These are phyloP conservation scores for Lavandula angustifolia DNA, from an alignment of 257 asterid genomes.

Conservation along the genomic window DNA sequence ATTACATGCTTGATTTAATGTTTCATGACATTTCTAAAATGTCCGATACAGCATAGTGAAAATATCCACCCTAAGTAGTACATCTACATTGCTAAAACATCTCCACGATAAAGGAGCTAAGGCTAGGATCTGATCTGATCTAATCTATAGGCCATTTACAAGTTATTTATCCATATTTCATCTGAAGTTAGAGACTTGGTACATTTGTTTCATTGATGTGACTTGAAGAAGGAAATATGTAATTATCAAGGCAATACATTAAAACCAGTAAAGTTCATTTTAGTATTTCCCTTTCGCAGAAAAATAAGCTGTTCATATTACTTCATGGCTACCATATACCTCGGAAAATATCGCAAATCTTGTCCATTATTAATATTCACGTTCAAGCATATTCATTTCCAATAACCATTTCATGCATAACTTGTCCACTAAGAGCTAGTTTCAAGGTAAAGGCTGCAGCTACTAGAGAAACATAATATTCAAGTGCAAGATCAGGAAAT, in stretches of 20 bases:
- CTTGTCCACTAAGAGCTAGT: not conserved
- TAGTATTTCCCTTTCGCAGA: no score
- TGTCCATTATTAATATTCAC: not conserved
- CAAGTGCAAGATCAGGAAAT: not conserved
- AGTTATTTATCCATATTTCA: not conserved
- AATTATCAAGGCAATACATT: not conserved
- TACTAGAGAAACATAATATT: not conserved
- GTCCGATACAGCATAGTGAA: no score
- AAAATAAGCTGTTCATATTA: not conserved
- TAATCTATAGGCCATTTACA: not conserved
- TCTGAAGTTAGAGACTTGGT: not conserved
- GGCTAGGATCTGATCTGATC: not conserved
- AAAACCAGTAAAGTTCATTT: not conserved
- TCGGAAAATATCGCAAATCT: not conserved
- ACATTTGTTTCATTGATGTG: constrained; percentile 9
- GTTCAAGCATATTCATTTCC: constrained; percentile 9
- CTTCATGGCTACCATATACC: not conserved
- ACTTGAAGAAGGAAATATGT: constrained; percentile 4
- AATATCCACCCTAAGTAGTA: no score
- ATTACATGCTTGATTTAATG: no score
- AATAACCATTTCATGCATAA: not conserved
- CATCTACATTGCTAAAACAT: not conserved
- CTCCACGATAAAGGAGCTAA: constrained; percentile 1
- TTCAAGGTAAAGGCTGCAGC: constrained; percentile 2
- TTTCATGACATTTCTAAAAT: no score